phyloP scores from a whole-genome alignment of 2,329 filamentous ascomycete species.

The Arthroderma sp. region DNA sequence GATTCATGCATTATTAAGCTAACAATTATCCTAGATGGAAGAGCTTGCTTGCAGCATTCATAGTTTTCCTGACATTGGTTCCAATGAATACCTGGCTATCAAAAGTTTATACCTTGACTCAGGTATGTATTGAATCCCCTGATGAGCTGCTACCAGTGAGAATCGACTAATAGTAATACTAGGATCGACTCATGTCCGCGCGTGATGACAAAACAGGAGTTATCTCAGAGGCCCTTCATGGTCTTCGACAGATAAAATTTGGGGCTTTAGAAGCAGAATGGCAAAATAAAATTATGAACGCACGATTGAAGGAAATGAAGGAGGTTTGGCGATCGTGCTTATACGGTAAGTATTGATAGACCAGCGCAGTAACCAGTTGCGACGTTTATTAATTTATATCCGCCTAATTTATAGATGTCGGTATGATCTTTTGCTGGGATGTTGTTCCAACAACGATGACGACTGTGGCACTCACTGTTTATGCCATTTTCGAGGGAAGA shows the following conservation, averaged over 20 bases:
- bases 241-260: slow-evolving; percentile 5
- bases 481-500: slow-evolving; percentile 50
- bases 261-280: slow-evolving; percentile 3
- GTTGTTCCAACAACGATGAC: slow-evolving; percentile 60
- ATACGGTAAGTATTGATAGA: not conserved
- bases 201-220: slow-evolving; percentile 4
- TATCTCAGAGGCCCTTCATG: slow-evolving; percentile 3
- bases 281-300: slow-evolving; percentile 3
- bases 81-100: slow-evolving; percentile 2
- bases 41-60: not conserved
- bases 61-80: not conserved
- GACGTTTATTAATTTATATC: slow-evolving; percentile 48
- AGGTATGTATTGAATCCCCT: not conserved
- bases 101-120: not conserved
- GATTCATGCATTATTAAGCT: not conserved
- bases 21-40: not conserved
- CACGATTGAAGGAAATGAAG: not conserved
- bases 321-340: not conserved
- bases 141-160: too few relatives aligned
- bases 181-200: slow-evolving; percentile 3
- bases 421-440: slow-evolving; percentile 42
- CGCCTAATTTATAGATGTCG: slow-evolving; percentile 37
- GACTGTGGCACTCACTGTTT: slow-evolving; percentile 56
- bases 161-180: not conserved
- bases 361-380: too few relatives aligned